Base-by-base conservation (phyloP, 768 basidiomycete species). In the Amanita exitialis region DNA sequence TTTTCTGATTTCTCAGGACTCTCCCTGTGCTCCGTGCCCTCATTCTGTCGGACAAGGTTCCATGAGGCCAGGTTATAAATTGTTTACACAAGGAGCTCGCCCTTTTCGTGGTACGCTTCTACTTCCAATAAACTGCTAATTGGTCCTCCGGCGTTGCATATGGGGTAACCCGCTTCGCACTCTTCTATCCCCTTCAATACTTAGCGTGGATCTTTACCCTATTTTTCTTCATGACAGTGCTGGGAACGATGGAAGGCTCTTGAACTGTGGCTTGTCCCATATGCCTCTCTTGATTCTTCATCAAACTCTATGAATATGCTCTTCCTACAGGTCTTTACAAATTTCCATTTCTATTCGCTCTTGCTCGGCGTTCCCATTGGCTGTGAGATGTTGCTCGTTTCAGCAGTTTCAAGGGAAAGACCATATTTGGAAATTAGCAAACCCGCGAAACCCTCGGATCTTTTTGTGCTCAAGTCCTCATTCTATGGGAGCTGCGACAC, bases 361-460 rank as follows among this genome's bases (percentile, higher is more conserved):
- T 13, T 32, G 18, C 49, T 28, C 20, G 15, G 23, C 25, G 12
- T 34, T 49, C 25, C 25, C 38, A 28, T 30, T 34, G 37, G 38
- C 27, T 41, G 16, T 28, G 18, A 27, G 27, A 28, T 21, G 16
- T 37, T 37, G 20, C 47, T 27, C 23, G 35, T 37, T 48, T 48
- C 38, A 49, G 49, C 15, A 49, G 39, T 41, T 39, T 25, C 49
- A 49, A 49, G 37, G 36, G 6, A 41, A 42, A 23, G 37, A 5
- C 49, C 49, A 16, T 30, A 30, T 49, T 42, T 49, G 49, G 49
- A 41, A 49, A n/a, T 38, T 15, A 10, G 21, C 27, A n/a, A 44
- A 44, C 43, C 27, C 27, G 25, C 43, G 43, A 44, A 16, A 15
- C 43, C 43, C 27, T 44, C 43, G 43, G 43, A 27, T 44, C 43